Base-by-base conservation (phyloP, 106 monocot species). In the Platanthera zijinensis region DNA sequence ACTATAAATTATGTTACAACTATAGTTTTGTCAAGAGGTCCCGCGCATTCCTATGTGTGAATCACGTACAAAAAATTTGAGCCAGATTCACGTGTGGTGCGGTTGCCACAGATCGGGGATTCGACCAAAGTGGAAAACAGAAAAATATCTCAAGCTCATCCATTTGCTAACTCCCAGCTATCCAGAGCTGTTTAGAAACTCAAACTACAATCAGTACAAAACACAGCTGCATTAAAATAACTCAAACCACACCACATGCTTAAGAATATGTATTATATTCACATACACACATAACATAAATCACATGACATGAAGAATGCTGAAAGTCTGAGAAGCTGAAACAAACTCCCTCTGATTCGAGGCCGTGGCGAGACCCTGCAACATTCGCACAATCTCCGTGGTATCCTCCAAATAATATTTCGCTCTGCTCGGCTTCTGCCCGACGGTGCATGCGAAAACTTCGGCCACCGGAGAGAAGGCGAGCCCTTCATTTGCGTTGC, bases 371-470 rank as follows among this genome's bases (percentile, higher is more conserved):
- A 87, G 81, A 56, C 81, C 84, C 49, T 84, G 81, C 53, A 87
- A 18, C 87, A 87, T 84, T 51, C 79, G 46, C 3, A 84, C 69
- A 8, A 87, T 82, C 76, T 87, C 87, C 0, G 73, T 74, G 0
- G 78, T 78, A 19, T 87, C 87, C 21, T 87, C 87, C 61, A 87
- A 76, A 48, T 84, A 87, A 79, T 87, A 87, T 21, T 84, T 87
- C 8, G 87, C 87, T 62, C 74, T 84, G 81, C 87, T 87, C 2
- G 87, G 87, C 28, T 87, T 87, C 17, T 84, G 84, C 1, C 87
- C 87, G 1, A 87, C 87, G 0, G 87, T 87, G 79, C 87, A 87
- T 4, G 81, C 80, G 32, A 87, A 87, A 4, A 87, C 79, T 21
- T 87, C 87, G 2, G 87, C 84, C 12, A 79, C 81, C 0, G 84